Evolutionary conservation across 2,329 filamentous ascomycete species (phyloP).

Genomic region (Sporothrix inflata): DNA sequence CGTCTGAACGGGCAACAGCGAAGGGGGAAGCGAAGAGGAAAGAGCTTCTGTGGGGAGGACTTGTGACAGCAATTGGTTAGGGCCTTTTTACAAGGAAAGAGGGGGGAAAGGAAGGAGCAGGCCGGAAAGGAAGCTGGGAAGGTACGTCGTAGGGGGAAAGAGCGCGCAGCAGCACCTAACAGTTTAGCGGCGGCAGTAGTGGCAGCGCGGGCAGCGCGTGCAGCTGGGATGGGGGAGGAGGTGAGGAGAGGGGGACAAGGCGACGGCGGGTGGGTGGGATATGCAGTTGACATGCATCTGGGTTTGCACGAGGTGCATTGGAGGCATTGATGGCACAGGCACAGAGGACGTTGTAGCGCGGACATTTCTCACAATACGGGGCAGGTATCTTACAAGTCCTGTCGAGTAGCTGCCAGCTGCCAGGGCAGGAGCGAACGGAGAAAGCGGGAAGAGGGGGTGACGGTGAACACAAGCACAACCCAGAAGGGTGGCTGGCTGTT

Average conservation of each 20-base stretch:
- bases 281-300: background rate
- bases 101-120: background rate
- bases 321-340: background rate
- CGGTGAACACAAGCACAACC: background rate
- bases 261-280: background rate
- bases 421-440: slow-evolving; percentile 12
- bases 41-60: slow-evolving; percentile 23
- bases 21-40: background rate
- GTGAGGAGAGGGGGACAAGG: background rate
- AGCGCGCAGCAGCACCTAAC: background rate
- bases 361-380: background rate
- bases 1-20: background rate
- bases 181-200: slow-evolving; percentile 21
- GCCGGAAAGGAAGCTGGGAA: background rate
- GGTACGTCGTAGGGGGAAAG: background rate
- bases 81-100: background rate
- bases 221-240: slow-evolving; percentile 10
- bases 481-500: slow-evolving; percentile 2
- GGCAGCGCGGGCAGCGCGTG: slow-evolving; percentile 11
- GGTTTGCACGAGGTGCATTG: background rate
- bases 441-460: slow-evolving; percentile 13
- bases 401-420: slow-evolving; percentile 1
- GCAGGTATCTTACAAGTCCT: background rate
- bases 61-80: slow-evolving; percentile 3
- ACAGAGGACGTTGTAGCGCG: background rate